Percentiles rank a stretch among this genome's conserved stretches.
Evolutionary conservation across 345 rosid genomes (phyloP).

Genomic region (Chamaenerion angustifolium): DNA sequence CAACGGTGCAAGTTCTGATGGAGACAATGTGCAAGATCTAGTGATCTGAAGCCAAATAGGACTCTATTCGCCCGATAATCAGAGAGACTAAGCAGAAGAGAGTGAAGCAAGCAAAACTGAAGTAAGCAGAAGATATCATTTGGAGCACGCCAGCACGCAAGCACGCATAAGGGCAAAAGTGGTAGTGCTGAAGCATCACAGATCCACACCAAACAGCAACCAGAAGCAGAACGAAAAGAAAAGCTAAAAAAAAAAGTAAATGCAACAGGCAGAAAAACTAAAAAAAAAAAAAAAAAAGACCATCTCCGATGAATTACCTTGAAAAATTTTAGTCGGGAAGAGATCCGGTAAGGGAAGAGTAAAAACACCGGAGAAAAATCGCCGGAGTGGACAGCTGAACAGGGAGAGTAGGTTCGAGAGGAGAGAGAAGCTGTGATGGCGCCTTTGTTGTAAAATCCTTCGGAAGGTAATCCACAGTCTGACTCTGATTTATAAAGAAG

Average conservation of each 20-base stretch:
- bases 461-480: constrained; percentile 3
- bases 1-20: background rate
- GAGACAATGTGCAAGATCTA: constrained; percentile 2
- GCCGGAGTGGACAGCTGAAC: background rate
- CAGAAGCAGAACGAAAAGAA: background rate
- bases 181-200: no score
- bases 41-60: background rate
- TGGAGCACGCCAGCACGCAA: no score
- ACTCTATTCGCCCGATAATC: no score
- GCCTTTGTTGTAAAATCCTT: background rate
- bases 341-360: background rate
- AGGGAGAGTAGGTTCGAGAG: background rate
- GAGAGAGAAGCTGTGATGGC: background rate
- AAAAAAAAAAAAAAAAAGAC: background rate
- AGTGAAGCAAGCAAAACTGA: no score
- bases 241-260: background rate
- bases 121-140: no score
- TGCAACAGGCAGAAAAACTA: background rate
- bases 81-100: no score
- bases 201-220: background rate
- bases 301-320: no score
- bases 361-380: background rate
- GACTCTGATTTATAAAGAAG: constrained; percentile 14
- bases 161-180: no score
- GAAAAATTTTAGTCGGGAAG: background rate